Conservation (phyloP, 2,329 filamentous ascomycete species). For the Colletotrichum godetiae region DNA sequence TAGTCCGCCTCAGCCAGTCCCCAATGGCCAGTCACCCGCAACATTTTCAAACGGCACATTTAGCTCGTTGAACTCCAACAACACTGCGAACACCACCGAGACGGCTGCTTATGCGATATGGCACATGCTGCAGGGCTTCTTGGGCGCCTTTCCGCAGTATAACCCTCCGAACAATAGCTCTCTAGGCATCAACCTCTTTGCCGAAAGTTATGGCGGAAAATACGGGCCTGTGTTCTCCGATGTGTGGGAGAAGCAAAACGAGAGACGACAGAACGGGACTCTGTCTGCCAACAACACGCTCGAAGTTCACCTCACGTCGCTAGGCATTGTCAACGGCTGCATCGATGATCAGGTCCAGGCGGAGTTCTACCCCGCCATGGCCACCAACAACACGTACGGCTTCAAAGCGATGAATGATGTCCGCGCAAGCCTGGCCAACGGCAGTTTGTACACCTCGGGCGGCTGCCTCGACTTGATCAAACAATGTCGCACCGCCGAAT, state of each 20-base stretch:
- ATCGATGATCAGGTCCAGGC: conserved; percentile 73
- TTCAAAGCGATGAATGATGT: conserved; percentile 60
- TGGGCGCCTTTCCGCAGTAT: conserved; percentile 69
- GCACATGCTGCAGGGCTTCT: conserved; percentile 73
- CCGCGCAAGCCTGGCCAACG: conserved; percentile 32
- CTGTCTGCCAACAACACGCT: conserved; percentile 62
- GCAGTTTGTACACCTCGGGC: conserved; percentile 25
- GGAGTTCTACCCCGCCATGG: conserved; percentile 67
- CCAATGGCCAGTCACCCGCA: conserved; percentile 40
- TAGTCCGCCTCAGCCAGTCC: conserved; percentile 43
- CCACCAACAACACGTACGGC: conserved; percentile 71
- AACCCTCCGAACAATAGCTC: conserved; percentile 60
- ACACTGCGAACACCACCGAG: conserved; percentile 66
- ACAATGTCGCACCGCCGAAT: conserved; percentile 34
- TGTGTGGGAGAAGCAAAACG: conserved; percentile 71
- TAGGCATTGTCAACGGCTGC: conserved; percentile 79
- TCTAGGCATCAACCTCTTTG: conserved; percentile 72
- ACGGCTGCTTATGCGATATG: conserved; percentile 70
- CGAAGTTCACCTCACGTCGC: conserved; percentile 68
- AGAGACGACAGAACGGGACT: conserved; percentile 60
- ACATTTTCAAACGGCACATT: conserved; percentile 73
- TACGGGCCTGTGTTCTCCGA: conserved; percentile 75
- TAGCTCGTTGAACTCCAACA: conserved; percentile 59
- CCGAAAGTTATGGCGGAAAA: conserved; percentile 77
- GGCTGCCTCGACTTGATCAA: conserved; percentile 34